phyloP scores from a whole-genome alignment of 179 eudicot genomes.

The Actinidia arguta region DNA sequence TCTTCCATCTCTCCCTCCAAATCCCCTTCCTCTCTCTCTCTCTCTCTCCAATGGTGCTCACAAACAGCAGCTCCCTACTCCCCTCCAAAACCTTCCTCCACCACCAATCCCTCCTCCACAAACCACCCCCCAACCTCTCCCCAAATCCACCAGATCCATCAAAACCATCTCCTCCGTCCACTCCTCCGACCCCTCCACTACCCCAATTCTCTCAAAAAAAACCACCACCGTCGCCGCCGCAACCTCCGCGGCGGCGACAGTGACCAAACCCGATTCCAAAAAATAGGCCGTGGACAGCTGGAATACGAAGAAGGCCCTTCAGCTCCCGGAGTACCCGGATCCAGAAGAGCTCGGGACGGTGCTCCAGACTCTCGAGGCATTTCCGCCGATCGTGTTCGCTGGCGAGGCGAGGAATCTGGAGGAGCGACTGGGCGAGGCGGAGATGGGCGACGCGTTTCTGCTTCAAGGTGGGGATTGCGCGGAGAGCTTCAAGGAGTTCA shows the following conservation, averaged over 20 bases:
- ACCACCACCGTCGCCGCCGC: conserved; percentile 22
- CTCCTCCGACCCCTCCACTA: conserved; percentile 35
- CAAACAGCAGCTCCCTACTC: conserved; percentile 42
- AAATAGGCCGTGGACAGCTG: conserved; percentile 74
- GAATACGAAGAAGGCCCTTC: conserved; percentile 67
- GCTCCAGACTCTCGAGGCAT: conserved; percentile 56
- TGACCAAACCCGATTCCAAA: neutral
- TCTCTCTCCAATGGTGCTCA: conserved; percentile 51
- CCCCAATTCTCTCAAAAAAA: conserved; percentile 23
- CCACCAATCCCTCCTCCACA: conserved; percentile 27
- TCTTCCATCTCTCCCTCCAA: conserved; percentile 6
- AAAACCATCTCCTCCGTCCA: conserved; percentile 48
- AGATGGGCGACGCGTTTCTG: conserved; percentile 75
- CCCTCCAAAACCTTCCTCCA: conserved; percentile 39
- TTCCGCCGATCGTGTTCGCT: conserved; percentile 82
- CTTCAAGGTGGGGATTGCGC: conserved; percentile 80
- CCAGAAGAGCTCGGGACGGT: conserved; percentile 52
- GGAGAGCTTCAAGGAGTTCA: conserved; percentile 80
- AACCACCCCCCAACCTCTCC: conserved; percentile 7
- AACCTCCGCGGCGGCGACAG: conserved; percentile 13
- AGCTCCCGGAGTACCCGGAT: conserved; percentile 74
- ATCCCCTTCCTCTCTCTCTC: conserved; percentile 22
- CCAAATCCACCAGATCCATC: conserved; percentile 28
- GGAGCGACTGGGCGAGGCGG: conserved; percentile 66
- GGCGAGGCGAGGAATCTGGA: conserved; percentile 71